These are phyloP conservation scores for Ascochyta fabae DNA, from an alignment of 2,329 filamentous ascomycete species.

Conservation along the genomic window DNA sequence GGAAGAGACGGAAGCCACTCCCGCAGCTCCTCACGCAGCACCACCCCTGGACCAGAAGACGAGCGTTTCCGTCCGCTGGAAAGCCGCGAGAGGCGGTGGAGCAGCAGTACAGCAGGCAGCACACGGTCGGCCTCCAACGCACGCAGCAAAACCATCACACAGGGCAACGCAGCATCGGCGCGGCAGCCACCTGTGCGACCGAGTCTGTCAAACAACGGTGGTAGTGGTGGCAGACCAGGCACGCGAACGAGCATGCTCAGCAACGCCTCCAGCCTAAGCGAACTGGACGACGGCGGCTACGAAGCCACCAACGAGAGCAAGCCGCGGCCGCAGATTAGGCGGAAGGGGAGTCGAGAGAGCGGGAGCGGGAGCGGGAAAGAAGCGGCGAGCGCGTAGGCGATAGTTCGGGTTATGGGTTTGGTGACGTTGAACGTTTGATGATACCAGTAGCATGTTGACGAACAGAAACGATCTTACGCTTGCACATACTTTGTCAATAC, in stretches of 20 bases:
- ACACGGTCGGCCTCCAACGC: constrained; percentile 29
- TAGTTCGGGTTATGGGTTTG: neutral
- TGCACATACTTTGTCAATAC: too few species aligned
- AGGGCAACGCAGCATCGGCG: constrained; percentile 36
- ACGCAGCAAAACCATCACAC: constrained; percentile 25
- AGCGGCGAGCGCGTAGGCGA: constrained; percentile 2
- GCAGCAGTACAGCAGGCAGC: constrained; percentile 41
- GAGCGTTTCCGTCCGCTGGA: constrained; percentile 29
- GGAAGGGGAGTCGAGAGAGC: constrained; percentile 13
- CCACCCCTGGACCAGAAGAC: constrained; percentile 41
- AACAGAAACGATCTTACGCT: too few species aligned
- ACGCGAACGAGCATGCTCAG: constrained; percentile 45
- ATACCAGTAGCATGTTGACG: neutral
- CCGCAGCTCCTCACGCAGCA: constrained; percentile 40
- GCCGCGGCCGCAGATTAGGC: neutral
- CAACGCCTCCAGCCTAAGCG: constrained; percentile 32
- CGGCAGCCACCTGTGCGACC: constrained; percentile 30
- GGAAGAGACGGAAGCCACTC: constrained; percentile 40
- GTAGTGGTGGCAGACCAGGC: constrained; percentile 39
- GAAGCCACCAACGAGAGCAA: constrained; percentile 10
- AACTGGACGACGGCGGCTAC: constrained; percentile 24
- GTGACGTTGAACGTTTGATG: neutral
- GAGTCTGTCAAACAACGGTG: constrained; percentile 27
- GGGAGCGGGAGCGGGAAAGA: constrained; percentile 14
- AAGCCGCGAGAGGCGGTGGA: constrained; percentile 40